Percentiles rank a stretch among this genome's conserved stretches.
phyloP scores from a whole-genome alignment of 2,329 filamentous ascomycete genomes.

The Trichoderma pleuroti region DNA sequence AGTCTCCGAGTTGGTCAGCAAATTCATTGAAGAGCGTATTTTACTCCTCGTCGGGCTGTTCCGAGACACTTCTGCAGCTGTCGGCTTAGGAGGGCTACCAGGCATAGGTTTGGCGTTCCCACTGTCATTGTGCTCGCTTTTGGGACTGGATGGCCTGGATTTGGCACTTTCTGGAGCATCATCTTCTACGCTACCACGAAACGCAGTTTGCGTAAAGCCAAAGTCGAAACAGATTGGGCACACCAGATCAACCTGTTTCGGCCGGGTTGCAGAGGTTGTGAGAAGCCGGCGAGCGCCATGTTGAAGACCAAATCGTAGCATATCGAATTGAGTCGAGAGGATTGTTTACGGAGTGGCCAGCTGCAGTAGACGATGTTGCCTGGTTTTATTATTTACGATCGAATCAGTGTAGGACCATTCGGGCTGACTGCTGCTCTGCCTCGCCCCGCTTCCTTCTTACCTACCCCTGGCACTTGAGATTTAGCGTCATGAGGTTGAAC shows the following conservation, averaged over 20 bases:
- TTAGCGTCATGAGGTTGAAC: background rate
- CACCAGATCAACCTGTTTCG: conserved; percentile 8
- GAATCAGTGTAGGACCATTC: background rate
- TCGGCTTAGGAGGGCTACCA: background rate
- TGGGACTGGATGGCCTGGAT: background rate
- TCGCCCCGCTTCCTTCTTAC: background rate
- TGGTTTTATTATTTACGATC: background rate
- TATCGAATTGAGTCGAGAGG: background rate
- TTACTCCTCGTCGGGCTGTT: background rate
- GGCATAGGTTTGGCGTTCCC: background rate
- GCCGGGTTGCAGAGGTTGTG: background rate
- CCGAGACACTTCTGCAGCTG: background rate
- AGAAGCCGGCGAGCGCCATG: background rate
- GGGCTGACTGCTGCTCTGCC: conserved; percentile 10
- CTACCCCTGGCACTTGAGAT: background rate
- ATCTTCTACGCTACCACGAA: background rate
- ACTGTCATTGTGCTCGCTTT: background rate
- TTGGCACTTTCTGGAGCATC: background rate
- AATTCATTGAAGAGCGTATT: background rate
- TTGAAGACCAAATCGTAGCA: background rate
- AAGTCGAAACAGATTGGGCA: conserved; percentile 16
- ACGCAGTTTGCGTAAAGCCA: conserved; percentile 8
- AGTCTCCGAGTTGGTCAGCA: background rate
- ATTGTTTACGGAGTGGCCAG: background rate
- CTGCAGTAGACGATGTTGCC: too few relatives aligned